Evolutionary conservation across 345 rosid species (phyloP).

Genomic region (Rhizophora apiculata): DNA sequence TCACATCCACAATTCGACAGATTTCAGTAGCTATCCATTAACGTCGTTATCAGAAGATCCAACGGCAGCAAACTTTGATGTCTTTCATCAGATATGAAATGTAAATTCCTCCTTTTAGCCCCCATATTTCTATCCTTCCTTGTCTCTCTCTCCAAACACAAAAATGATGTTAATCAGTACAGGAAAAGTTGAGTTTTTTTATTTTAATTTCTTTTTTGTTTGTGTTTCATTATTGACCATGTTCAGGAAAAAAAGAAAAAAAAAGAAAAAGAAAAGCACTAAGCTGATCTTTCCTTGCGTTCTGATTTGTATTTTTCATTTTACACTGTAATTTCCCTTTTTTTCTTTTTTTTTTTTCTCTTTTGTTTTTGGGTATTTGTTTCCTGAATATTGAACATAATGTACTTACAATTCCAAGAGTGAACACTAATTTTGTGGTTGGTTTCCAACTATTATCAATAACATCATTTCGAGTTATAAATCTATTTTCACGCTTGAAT

Average conservation of each 20-base stretch:
- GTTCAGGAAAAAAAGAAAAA: neutral
- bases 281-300: conserved; percentile 10
- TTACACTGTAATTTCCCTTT: neutral
- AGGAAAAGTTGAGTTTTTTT: conserved; percentile 27
- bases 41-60: conserved; percentile 55
- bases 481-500: conserved; percentile 19
- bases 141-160: conserved; percentile 6
- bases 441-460: conserved; percentile 18
- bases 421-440: conserved; percentile 22
- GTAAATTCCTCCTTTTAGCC: conserved; percentile 30
- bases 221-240: neutral
- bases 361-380: conserved; percentile 13
- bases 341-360: neutral
- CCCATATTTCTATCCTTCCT: neutral
- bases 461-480: conserved; percentile 3
- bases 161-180: conserved; percentile 30
- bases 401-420: conserved; percentile 30
- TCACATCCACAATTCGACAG: conserved; percentile 32
- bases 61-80: conserved; percentile 45
- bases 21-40: conserved; percentile 50
- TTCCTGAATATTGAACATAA: conserved; percentile 16
- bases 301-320: conserved; percentile 3
- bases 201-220: neutral
- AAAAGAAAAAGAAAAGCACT: conserved; percentile 6
- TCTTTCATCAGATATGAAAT: conserved; percentile 46